Base-by-base conservation (phyloP, 2,329 filamentous ascomycete genomes). In the Alternaria ethzedia region DNA sequence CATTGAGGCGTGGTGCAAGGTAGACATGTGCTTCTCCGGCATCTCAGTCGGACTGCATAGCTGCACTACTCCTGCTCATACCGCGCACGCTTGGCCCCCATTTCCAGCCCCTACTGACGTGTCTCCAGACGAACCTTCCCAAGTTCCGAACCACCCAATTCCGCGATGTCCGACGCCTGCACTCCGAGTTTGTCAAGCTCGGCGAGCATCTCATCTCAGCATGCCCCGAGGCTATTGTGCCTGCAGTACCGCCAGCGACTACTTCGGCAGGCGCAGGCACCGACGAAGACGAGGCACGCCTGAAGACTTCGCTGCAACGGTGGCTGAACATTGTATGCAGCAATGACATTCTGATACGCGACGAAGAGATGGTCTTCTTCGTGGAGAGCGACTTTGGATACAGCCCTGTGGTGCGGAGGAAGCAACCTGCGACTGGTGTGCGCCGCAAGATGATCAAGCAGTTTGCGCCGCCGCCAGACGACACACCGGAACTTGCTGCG, bases 341-440 rank as follows among this genome's bases (percentile, higher is more conserved):
- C 74, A 98, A 96, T 72, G 94, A 98, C 36, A 90, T 96, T 1
- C 87, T 99, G 8, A 97, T 97, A 85, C 89, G 91, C 66, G 96
- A 99, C 78, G 95, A 98, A 66, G 96, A 99, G 82, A 95, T 98
- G 89, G 89, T 97, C 6, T 90, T 98, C 64, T 99, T 99, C 74
- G 94, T 99, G n/a, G 96, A 99, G 82, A 97, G 93, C 77, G 96
- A 99, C 79, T 98, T 97, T 79, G 96, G 96, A 44, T 99, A 99
- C 81, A 97, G 94, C 75, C 96, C 96, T 2, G 91, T 98, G 75
- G 90, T 97, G 50, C 91, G 95, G 80, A 93, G 94, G 86, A 97
- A 96, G 84, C 96, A 99, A 80, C 96, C 96, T 21, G 96, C 96
- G 9, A 99, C 96, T 2, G 96, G 96, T 46, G 93, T 99, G 71